Percentiles rank a stretch among this genome's conserved stretches.
Conservation (phyloP, 805 yeast species). For the Trichomonascus vanleenenianus region DNA sequence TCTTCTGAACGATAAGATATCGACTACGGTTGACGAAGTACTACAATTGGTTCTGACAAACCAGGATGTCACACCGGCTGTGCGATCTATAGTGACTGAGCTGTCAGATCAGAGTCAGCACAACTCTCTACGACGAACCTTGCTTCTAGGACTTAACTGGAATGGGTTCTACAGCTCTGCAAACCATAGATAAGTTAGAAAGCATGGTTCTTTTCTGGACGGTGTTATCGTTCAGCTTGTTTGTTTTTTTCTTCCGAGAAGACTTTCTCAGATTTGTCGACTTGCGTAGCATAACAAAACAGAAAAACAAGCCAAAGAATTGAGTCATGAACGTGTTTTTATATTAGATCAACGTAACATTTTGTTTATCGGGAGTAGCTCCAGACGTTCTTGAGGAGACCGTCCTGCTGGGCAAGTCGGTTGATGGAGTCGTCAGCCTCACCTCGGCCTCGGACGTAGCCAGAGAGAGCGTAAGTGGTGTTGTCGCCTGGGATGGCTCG, state of each 20-base stretch:
- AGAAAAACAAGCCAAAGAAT: neutral
- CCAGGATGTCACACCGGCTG: no score
- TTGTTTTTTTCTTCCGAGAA: neutral
- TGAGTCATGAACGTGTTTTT: neutral
- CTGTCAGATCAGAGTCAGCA: neutral
- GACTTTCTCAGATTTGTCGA: no score
- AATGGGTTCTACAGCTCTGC: neutral
- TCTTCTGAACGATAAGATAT: neutral
- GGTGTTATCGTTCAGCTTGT: no score
- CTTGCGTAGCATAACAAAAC: neutral
- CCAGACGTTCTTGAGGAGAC: conserved; percentile 76
- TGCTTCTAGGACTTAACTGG: neutral
- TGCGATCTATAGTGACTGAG: neutral
- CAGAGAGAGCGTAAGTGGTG: conserved; percentile 94
- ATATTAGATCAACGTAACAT: conserved; percentile 2
- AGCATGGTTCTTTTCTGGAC: no score
- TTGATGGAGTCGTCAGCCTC: conserved; percentile 98
- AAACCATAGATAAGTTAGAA: neutral
- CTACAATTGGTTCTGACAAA: neutral
- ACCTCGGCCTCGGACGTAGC: conserved; percentile 98
- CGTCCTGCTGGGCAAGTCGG: conserved; percentile 99
- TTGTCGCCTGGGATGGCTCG: conserved; percentile 83
- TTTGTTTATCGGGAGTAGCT: conserved; percentile 31
- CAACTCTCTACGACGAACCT: neutral
- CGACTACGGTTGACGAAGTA: neutral